Base-by-base conservation (phyloP, 78 protist genomes). In the Dictyostelium citrinum region DNA sequence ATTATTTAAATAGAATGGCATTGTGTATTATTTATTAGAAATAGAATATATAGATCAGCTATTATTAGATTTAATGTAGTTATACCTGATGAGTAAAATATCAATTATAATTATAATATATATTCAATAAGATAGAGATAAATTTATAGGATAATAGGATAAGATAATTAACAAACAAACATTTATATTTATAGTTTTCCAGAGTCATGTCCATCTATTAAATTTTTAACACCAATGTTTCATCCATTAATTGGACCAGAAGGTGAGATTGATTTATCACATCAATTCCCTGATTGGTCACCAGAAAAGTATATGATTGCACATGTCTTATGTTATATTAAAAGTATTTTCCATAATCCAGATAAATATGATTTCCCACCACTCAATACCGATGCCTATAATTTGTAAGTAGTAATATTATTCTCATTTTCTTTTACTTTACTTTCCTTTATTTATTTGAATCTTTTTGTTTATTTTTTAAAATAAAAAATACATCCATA, bases 11-110 rank as follows among this genome's bases (percentile, higher is more conserved):
- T 39, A 82, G 92, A 86, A 77, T 86, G 92, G 92, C 83, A 86
- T 76, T 58, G 83, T 51, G 92, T 86, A 77, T 77, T 86, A 77
- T 86, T 86, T 77, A 77, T 86, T 58, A 75, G 92, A 77, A 86
- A 86, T 77, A 86, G 92, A 77, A 70, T 86, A 86, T 86, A 86
- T 77, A 86, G 92, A 86, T 86, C 92, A 7, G 64, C 92, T 29
- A 81, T 86, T 8, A 86, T 86, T 45, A 86, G 84, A 77, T 86
- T 86, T 61, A 17, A 76, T 31, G 74, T 86, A 61, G 68, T 86
- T 33, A 86, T 86, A 58, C 92, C 83, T 31, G 92, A 86, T 46
- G 92, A 86, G 92, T 86, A 81, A 37, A 24, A 33, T 20, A 82
- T 41, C 77, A 6, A 33, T 11, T 60, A 39, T 49, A n/a, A n/a